Conservation (phyloP, 2,329 filamentous ascomycete genomes). For the Monilinia polystroma region DNA sequence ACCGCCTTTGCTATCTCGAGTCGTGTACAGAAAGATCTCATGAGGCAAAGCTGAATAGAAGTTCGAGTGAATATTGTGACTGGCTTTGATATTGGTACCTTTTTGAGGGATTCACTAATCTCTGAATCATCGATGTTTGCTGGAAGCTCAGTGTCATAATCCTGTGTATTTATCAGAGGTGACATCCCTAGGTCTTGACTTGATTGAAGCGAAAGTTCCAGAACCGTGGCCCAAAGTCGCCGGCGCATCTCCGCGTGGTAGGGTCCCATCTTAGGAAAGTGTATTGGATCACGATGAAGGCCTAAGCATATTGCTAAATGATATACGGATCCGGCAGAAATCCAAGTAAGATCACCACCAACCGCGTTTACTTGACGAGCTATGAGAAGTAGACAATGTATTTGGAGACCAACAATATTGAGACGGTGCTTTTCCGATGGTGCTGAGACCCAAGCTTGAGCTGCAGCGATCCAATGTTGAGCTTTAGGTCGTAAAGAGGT, state of each 20-base stretch:
- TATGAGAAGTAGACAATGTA: slow-evolving; percentile 51
- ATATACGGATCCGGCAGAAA: slow-evolving; percentile 49
- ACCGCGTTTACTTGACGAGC: slow-evolving; percentile 50
- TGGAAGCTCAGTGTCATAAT: slow-evolving; percentile 52
- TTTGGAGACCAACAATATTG: slow-evolving; percentile 51
- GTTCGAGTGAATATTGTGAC: slow-evolving; percentile 46
- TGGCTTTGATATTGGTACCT: slow-evolving; percentile 30
- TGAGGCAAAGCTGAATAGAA: slow-evolving; percentile 50
- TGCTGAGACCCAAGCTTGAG: slow-evolving; percentile 27
- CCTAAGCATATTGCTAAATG: slow-evolving; percentile 57
- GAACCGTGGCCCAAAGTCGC: slow-evolving; percentile 55
- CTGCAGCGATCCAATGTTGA: slow-evolving; percentile 29
- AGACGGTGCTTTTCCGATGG: slow-evolving; percentile 49
- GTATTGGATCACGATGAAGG: slow-evolving; percentile 55
- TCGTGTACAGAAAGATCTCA: slow-evolving; percentile 47
- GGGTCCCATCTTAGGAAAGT: slow-evolving; percentile 48
- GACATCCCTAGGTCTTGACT: slow-evolving; percentile 52
- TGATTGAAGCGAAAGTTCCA: slow-evolving; percentile 54
- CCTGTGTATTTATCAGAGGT: slow-evolving; percentile 47
- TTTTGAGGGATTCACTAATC: slow-evolving; percentile 43
- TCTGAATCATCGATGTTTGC: slow-evolving; percentile 53
- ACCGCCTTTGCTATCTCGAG: slow-evolving; percentile 47
- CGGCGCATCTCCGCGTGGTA: slow-evolving; percentile 54
- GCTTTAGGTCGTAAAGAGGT: slow-evolving; percentile 21
- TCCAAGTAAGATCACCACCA: slow-evolving; percentile 53